Conservation (phyloP, 1,284 basidiomycete species). For the Malassezia yamatoensis region DNA sequence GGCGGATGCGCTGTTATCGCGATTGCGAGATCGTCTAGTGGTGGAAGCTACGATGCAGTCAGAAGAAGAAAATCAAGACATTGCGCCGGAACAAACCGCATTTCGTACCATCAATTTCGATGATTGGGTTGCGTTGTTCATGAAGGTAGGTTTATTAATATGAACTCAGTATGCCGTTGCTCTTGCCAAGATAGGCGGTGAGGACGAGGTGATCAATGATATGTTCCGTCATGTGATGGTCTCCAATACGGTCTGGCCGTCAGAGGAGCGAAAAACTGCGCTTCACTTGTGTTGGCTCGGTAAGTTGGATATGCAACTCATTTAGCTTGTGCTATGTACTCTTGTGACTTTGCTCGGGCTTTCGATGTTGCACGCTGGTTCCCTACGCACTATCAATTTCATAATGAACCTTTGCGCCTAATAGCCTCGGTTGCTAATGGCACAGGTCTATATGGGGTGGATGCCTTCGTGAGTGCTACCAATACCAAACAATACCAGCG, state of each 20-base stretch:
- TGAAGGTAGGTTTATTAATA: slow-evolving; percentile 59
- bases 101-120: slow-evolving; percentile 77
- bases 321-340: slow-evolving; percentile 35
- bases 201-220: slow-evolving; percentile 58
- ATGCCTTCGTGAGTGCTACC: slow-evolving; percentile 23
- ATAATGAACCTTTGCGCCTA: slow-evolving; percentile 34
- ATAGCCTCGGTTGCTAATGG: slow-evolving; percentile 28
- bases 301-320: slow-evolving; percentile 9
- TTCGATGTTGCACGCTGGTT: slow-evolving; percentile 29
- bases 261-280: slow-evolving; percentile 27
- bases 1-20: slow-evolving; percentile 63
- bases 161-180: slow-evolving; percentile 67
- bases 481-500: slow-evolving; percentile 34
- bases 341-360: slow-evolving; percentile 22
- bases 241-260: slow-evolving; percentile 29
- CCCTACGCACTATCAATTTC: slow-evolving; percentile 33
- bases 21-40: slow-evolving; percentile 61
- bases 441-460: slow-evolving; percentile 29
- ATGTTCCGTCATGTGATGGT: slow-evolving; percentile 63
- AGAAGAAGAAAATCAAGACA: slow-evolving; percentile 22
- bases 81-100: slow-evolving; percentile 20
- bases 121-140: slow-evolving; percentile 72
- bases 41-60: slow-evolving; percentile 51
- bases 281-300: slow-evolving; percentile 31
- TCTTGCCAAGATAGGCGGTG: slow-evolving; percentile 57